These are phyloP conservation scores for Fusarium begoniae DNA, from an alignment of 2,329 filamentous ascomycete genomes.

Conservation along the genomic window DNA sequence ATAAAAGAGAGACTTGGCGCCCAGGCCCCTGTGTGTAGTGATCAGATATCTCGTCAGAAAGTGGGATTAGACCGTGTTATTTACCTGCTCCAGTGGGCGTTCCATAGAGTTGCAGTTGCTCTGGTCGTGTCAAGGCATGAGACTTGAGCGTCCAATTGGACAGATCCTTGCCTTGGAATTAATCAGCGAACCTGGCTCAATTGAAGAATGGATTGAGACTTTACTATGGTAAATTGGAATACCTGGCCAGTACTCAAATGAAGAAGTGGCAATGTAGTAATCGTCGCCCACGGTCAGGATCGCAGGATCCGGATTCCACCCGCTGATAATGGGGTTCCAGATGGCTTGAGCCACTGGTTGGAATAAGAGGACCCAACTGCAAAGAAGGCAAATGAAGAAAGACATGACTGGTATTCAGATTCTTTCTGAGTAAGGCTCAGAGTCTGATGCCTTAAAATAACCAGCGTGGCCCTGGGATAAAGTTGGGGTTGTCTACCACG, in stretches of 20 bases:
- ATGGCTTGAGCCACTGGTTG: not conserved
- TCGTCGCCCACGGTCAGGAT: not conserved
- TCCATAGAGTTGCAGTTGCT: not conserved
- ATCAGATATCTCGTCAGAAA: not conserved
- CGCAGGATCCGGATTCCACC: not conserved
- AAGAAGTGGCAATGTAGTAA: not conserved
- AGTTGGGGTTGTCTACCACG: not conserved
- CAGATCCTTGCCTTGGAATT: not conserved
- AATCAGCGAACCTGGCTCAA: not conserved
- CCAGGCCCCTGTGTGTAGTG: not conserved
- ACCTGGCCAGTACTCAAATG: not conserved
- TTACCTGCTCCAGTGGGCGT: not conserved
- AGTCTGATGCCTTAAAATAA: not conserved
- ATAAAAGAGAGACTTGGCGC: not conserved
- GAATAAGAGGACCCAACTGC: not conserved
- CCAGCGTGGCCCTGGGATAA: not conserved
- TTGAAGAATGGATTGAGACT: no score
- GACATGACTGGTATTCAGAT: not conserved
- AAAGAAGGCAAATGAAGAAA: not conserved
- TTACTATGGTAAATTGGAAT: not conserved
- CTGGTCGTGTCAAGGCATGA: not conserved
- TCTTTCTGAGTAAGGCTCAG: no score
- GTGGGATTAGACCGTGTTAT: no score
- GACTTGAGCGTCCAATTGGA: not conserved
- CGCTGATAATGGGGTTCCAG: not conserved